A percentile compares a stretch with the other conserved stretches of the same genome.
phyloP scores from a whole-genome alignment of 345 rosid species.

The Lenwebbia sp. region DNA sequence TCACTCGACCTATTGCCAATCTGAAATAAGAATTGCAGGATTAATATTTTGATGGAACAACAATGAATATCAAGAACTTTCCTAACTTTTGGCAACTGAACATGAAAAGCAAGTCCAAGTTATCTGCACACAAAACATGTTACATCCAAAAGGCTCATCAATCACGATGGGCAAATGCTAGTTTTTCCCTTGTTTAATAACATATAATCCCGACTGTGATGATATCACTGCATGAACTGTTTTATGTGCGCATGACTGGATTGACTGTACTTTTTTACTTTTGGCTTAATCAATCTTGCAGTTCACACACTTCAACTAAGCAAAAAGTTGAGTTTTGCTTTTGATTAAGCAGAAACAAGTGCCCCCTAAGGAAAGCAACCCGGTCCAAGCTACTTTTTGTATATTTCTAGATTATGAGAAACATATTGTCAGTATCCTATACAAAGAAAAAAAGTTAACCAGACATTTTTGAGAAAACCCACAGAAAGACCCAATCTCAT shows the following conservation, averaged over 20 bases:
- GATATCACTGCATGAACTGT: not conserved
- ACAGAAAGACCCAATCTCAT: not conserved
- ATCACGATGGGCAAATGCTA: not conserved
- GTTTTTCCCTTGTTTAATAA: not conserved
- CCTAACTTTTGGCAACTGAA: not conserved
- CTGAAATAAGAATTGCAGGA: conserved; percentile 17
- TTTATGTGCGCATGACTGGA: not conserved
- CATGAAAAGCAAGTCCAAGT: not conserved
- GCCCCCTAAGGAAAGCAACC: not conserved
- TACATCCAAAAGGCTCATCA: not conserved
- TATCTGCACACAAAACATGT: not conserved
- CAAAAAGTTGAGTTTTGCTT: not conserved
- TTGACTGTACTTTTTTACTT: not conserved
- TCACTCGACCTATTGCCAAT: conserved; percentile 98
- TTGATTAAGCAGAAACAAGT: not conserved
- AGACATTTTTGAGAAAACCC: not conserved
- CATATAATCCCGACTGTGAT: not conserved
- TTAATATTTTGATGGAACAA: not conserved
- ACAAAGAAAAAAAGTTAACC: not conserved
- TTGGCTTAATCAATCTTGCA: not conserved
- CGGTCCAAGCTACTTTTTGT: not conserved
- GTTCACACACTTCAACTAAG: not conserved
- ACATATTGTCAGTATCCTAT: not conserved
- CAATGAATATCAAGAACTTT: not conserved
- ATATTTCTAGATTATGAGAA: not conserved